These are phyloP conservation scores for Suhomyces kilbournensis DNA, from an alignment of 805 yeast genomes.

Conservation along the genomic window DNA sequence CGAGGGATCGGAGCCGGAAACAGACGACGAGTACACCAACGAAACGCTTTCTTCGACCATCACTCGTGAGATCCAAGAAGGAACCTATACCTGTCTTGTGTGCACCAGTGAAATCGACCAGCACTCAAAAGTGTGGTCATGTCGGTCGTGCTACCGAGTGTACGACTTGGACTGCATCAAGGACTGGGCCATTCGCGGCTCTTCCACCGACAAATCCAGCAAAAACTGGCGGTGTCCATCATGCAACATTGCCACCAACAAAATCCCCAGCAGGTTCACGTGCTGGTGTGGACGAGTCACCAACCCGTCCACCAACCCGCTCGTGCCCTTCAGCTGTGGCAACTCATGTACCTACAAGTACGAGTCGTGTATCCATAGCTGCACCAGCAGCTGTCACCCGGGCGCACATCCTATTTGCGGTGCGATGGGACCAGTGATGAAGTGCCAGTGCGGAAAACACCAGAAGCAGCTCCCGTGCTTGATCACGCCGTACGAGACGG, in stretches of 20 bases:
- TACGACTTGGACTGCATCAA: conserved; percentile 82
- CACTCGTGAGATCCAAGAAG: conserved; percentile 56
- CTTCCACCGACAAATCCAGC: conserved; percentile 53
- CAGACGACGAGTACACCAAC: conserved; percentile 17
- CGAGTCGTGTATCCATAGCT: conserved; percentile 64
- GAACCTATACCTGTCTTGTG: conserved; percentile 79
- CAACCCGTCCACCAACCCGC: conserved; percentile 56
- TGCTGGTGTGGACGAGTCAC: conserved; percentile 89
- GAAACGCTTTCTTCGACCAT: conserved; percentile 43
- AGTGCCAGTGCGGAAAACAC: conserved; percentile 72
- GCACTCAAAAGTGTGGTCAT: conserved; percentile 71
- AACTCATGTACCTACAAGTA: conserved; percentile 66
- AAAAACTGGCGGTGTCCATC: conserved; percentile 85
- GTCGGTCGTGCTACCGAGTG: conserved; percentile 72
- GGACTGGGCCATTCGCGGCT: conserved; percentile 82
- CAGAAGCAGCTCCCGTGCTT: conserved; percentile 68
- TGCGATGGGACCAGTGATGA: conserved; percentile 68
- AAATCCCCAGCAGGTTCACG: conserved; percentile 54
- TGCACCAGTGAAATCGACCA: conserved; percentile 81
- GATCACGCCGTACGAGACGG: conserved; percentile 61
- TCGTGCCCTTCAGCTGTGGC: conserved; percentile 85
- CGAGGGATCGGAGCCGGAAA: conserved; percentile 13
- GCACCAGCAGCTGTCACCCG: conserved; percentile 78
- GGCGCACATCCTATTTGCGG: conserved; percentile 84
- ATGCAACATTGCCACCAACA: conserved; percentile 54